These are phyloP conservation scores for Craterostigma plantagineum DNA, from an alignment of 257 asterid species.

Conservation along the genomic window DNA sequence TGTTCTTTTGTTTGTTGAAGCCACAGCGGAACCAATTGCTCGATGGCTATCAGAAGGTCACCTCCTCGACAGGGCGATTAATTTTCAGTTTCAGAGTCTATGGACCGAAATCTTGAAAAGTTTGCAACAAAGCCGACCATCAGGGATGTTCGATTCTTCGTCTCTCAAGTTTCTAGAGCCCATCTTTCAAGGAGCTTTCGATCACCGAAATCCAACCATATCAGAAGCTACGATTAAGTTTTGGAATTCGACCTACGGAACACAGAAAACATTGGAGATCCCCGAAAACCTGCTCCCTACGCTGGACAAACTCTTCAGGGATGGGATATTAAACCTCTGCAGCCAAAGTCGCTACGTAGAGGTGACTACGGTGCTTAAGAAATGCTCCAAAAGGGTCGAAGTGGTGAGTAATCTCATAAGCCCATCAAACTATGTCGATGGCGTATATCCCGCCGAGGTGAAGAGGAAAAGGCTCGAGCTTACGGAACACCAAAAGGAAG, in stretches of 20 bases:
- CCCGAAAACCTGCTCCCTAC: constrained; percentile 43
- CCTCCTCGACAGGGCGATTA: constrained; percentile 19
- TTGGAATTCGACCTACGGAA: constrained; percentile 64
- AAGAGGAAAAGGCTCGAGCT: constrained; percentile 33
- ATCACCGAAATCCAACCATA: constrained; percentile 43
- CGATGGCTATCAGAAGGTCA: constrained; percentile 43
- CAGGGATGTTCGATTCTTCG: constrained; percentile 31
- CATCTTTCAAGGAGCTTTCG: constrained; percentile 48
- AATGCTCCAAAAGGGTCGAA: constrained; percentile 62
- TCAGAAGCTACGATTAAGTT: constrained; percentile 33
- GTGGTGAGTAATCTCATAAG: constrained; percentile 13
- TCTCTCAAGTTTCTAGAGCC: constrained; percentile 37
- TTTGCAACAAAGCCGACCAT: constrained; percentile 35
- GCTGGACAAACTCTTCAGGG: constrained; percentile 51
- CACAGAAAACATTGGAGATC: constrained; percentile 34
- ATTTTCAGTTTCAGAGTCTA: constrained; percentile 25
- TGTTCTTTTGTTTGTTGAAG: constrained; percentile 34
- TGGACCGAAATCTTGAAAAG: constrained; percentile 37
- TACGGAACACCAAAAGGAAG: constrained; percentile 76
- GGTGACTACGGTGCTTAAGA: constrained; percentile 17
- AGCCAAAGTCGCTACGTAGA: constrained; percentile 12
- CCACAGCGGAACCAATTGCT: constrained; percentile 32
- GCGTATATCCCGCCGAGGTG: background rate
- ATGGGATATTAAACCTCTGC: constrained; percentile 33
- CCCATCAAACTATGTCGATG: constrained; percentile 9